These are phyloP conservation scores for Aspergillus conjunctus DNA, from an alignment of 495 filamentous ascomycete genomes.

Conservation along the genomic window DNA sequence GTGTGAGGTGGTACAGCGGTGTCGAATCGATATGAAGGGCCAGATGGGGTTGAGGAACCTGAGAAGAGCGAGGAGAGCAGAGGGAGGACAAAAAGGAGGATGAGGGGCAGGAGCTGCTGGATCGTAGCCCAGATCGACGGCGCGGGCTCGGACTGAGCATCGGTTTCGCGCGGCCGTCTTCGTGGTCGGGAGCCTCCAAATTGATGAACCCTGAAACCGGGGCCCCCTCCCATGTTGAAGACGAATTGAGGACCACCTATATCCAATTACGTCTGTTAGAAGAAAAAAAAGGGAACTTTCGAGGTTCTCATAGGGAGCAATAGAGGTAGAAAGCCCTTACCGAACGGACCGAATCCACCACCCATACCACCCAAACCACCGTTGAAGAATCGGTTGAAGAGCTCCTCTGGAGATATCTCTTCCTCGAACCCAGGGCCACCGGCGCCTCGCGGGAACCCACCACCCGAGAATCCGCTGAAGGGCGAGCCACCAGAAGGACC, in stretches of 20 bases:
- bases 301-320: not conserved
- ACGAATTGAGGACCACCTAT: constrained; percentile 81
- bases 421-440: constrained; percentile 65
- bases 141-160: constrained; percentile 52
- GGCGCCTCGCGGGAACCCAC: constrained; percentile 52
- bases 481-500: constrained; percentile 49
- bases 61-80: constrained; percentile 80
- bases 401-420: constrained; percentile 93
- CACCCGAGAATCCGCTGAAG: constrained; percentile 72
- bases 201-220: constrained; percentile 82
- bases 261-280: constrained; percentile 43
- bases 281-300: constrained; percentile 10
- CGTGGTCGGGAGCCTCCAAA: constrained; percentile 73
- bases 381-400: constrained; percentile 93
- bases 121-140: constrained; percentile 49
- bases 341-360: constrained; percentile 64
- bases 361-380: constrained; percentile 57
- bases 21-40: constrained; percentile 74
- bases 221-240: constrained; percentile 86
- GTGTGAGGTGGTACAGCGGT: constrained; percentile 67
- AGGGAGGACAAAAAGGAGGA: constrained; percentile 87
- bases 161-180: constrained; percentile 68
- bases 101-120: constrained; percentile 75
- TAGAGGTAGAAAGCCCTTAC: constrained; percentile 34
- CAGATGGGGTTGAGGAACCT: constrained; percentile 55